Base-by-base conservation (phyloP, 2,329 filamentous ascomycete genomes). In the Chaetomium olivaceum region DNA sequence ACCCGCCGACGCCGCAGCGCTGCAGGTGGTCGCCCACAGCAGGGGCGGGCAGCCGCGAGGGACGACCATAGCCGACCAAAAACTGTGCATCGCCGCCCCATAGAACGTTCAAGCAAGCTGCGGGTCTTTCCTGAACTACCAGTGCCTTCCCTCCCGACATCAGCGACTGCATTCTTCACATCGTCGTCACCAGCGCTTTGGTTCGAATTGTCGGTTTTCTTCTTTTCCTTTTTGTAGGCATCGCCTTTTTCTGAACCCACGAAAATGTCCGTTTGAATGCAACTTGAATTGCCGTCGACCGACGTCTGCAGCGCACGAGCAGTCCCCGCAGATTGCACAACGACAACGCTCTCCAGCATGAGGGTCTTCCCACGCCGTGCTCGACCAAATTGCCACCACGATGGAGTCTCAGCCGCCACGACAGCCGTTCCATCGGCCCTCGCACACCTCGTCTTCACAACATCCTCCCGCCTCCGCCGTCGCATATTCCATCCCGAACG, bases 401-500 rank as follows among this genome's bases (percentile, higher is more conserved):
- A 73, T 73, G 71, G 71, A 73, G 61, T 65, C 70, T 66, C 72
- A 72, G 61, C 69, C 65, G 56, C 67, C 66, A 48, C 71, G 66
- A 23, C 62, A 63, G 39, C 51, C 63, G 11, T 65, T 68, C 58
- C 63, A 63, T 12, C 66, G 72, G 27, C 70, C 69, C 21, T 66
- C 74, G 67, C 73, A 76, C 62, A n/a, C 76, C 75, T 63, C 77
- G 74, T 46, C 75, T 75, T 56, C 76, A 77, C 68, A 72, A 69
- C 68, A 75, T 77, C 68, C 74, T 77, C 61, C 75, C 76, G 69
- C 72, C 76, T 50, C 70, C 73, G 46, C 73, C 76, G 50, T 71
- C 77, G 6, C 77, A 80, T 58, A 68, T 82, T 68, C 80, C 81
- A 25, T 74, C 80, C 68, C 79, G 82, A 67, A 84, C 83, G 48